Conservation (phyloP, 345 rosid genomes). For the Melaleuca quinquenervia region DNA sequence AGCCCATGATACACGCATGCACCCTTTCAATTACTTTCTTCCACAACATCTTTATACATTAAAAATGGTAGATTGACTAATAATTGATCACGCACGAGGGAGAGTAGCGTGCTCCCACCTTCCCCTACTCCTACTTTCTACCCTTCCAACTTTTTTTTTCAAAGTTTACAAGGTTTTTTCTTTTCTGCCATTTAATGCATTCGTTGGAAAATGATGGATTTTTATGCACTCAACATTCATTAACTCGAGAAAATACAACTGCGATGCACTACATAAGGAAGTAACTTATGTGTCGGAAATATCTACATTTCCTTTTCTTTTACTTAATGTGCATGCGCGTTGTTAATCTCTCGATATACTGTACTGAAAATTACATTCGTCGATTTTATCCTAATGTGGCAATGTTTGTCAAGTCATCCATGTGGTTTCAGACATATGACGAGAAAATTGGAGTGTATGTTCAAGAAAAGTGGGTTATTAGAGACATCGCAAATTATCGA, state of each 20-base stretch:
- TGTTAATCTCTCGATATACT: too few relatives aligned
- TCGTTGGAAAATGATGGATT: background rate
- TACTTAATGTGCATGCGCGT: too few relatives aligned
- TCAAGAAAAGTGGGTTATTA: too few relatives aligned
- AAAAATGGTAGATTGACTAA: background rate
- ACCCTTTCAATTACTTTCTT: background rate
- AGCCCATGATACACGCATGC: background rate
- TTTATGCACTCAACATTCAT: background rate
- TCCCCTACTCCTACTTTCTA: background rate
- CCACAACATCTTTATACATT: background rate
- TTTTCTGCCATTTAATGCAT: background rate
- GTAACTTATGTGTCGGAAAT: too few relatives aligned
- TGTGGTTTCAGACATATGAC: too few relatives aligned
- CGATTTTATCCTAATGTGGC: too few relatives aligned
- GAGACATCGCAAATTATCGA: too few relatives aligned
- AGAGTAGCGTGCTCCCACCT: background rate
- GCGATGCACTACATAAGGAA: too few relatives aligned
- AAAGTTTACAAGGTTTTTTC: background rate
- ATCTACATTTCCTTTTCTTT: too few relatives aligned
- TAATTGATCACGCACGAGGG: background rate
- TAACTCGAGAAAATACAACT: background rate
- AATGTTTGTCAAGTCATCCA: too few relatives aligned
- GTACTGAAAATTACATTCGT: too few relatives aligned
- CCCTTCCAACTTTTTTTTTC: background rate
- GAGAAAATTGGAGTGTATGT: too few relatives aligned